These are phyloP conservation scores for Sporothrix schenckii DNA, from an alignment of 2,329 filamentous ascomycete genomes.

Conservation along the genomic window DNA sequence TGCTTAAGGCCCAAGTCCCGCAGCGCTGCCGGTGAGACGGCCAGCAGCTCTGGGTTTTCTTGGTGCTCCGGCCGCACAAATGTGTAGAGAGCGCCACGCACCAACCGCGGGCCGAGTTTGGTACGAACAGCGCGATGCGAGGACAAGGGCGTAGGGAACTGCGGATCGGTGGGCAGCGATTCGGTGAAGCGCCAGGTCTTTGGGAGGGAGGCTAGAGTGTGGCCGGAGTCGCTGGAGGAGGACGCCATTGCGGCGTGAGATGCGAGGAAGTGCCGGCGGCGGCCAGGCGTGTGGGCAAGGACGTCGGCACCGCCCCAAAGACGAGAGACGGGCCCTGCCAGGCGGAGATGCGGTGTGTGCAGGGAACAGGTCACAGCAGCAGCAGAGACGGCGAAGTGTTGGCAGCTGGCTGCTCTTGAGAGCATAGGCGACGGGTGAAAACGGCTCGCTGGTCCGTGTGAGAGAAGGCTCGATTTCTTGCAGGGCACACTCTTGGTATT, in stretches of 20 bases:
- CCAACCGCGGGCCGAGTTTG: conserved; percentile 76
- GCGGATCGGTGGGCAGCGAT: conserved; percentile 73
- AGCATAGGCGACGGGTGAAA: conserved; percentile 26
- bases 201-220: conserved; percentile 58
- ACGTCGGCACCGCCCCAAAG: background rate
- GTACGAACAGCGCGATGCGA: conserved; percentile 82
- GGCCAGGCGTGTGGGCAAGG: background rate
- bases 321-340: background rate
- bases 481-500: too few relatives aligned
- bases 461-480: background rate
- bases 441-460: background rate
- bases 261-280: background rate
- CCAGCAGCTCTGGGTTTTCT: conserved; percentile 75
- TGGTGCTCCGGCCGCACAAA: conserved; percentile 82
- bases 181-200: conserved; percentile 68
- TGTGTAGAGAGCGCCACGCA: conserved; percentile 83
- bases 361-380: background rate
- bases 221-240: conserved; percentile 37
- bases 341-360: background rate
- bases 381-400: conserved; percentile 9
- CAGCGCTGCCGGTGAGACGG: conserved; percentile 77
- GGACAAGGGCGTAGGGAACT: conserved; percentile 76
- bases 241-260: conserved; percentile 5
- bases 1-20: conserved; percentile 74
- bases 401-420: conserved; percentile 26